phyloP scores from a whole-genome alignment of 176 grass and related monocot species.

The Avena insularis region DNA sequence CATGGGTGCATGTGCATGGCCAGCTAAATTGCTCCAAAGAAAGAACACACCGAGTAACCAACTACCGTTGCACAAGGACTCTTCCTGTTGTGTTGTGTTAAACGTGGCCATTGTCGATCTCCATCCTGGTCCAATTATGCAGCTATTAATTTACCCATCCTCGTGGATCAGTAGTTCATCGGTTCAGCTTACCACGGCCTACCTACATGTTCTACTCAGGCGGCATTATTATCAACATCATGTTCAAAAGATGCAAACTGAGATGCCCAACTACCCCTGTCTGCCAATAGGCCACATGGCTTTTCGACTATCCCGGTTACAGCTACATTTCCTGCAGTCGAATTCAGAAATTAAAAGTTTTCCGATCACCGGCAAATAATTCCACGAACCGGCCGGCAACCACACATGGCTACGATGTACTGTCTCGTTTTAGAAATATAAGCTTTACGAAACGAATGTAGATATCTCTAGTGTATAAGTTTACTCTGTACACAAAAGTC shows the following conservation, averaged over 20 bases:
- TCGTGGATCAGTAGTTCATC: background rate
- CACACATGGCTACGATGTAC: background rate
- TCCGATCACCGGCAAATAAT: background rate
- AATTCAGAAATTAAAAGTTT: background rate
- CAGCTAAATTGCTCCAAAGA: background rate
- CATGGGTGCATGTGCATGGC: background rate
- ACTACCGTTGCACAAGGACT: background rate
- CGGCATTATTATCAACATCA: background rate
- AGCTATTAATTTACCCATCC: background rate
- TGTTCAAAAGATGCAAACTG: background rate
- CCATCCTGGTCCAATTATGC: background rate
- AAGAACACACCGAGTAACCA: conserved; percentile 8
- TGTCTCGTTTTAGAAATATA: no score
- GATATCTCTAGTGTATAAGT: no score
- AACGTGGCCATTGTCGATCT: background rate
- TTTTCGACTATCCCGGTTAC: background rate
- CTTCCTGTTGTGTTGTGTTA: background rate
- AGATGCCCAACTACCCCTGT: background rate
- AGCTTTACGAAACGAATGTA: no score
- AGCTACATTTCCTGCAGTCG: no score
- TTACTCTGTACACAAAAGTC: no score
- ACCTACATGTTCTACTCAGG: background rate
- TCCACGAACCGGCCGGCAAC: background rate
- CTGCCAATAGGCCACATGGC: conserved; percentile 17
- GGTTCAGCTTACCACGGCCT: background rate